A percentile compares a stretch with the other conserved stretches of the same genome.
These are phyloP conservation scores for Calycina marina DNA, from an alignment of 2,329 filamentous ascomycete species.

Conservation along the genomic window DNA sequence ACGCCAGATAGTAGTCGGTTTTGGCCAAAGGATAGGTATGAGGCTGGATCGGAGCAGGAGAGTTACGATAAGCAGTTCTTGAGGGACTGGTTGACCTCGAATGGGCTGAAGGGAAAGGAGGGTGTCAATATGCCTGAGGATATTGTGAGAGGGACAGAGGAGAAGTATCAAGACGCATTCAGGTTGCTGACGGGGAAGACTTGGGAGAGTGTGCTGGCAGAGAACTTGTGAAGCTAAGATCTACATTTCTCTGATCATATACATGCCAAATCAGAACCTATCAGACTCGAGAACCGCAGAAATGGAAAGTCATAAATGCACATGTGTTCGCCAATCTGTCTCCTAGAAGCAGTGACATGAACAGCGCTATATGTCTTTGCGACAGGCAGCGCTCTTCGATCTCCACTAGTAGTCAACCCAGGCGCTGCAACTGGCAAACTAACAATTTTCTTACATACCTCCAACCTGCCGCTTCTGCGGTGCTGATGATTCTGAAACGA, in stretches of 20 bases:
- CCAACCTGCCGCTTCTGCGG: too few species aligned
- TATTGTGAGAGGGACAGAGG: slow-evolving; percentile 51
- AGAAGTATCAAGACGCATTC: slow-evolving; percentile 65
- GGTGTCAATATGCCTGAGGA: slow-evolving; percentile 58
- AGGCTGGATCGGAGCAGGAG: slow-evolving; percentile 58
- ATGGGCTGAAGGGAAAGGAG: slow-evolving; percentile 62
- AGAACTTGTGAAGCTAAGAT: background rate
- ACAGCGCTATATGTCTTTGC: too few species aligned
- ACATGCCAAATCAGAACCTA: too few species aligned
- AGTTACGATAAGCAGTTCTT: slow-evolving; percentile 85
- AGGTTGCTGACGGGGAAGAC: slow-evolving; percentile 48
- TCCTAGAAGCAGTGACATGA: too few species aligned
- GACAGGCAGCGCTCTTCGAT: too few species aligned
- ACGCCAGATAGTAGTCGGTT: slow-evolving; percentile 77
- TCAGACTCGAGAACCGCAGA: too few species aligned
- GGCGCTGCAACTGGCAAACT: too few species aligned
- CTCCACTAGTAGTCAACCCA: too few species aligned
- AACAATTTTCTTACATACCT: too few species aligned
- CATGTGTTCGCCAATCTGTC: too few species aligned
- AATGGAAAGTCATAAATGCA: too few species aligned
- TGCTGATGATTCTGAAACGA: too few species aligned
- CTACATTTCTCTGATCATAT: background rate
- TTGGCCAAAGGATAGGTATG: slow-evolving; percentile 65
- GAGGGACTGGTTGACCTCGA: slow-evolving; percentile 63
- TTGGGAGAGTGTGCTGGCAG: slow-evolving; percentile 24